Base-by-base conservation (phyloP, 208 protist species). In the Leptomonas pyrrhocoris region DNA sequence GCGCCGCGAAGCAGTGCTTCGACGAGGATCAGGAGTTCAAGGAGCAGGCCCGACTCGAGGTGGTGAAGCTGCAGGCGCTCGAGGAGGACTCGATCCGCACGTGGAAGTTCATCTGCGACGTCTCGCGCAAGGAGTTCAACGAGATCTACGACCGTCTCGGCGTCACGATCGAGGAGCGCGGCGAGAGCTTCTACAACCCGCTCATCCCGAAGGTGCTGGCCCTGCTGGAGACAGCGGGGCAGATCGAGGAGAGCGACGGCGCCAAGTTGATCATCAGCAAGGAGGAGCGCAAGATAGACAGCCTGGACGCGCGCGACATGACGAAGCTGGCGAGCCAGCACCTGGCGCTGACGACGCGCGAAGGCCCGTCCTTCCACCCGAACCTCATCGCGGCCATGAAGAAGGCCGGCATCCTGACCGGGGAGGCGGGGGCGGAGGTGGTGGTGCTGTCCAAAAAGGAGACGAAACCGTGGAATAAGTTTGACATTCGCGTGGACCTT, bases 111-210 rank as follows among this genome's bases (percentile, higher is more conserved):
- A 95, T 98, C 67, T 97, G 93, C 84, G 94, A 97, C 66, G 84
- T 97, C 11, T 98, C 95, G 34, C 89, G 96, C 16, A 84, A 73
- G 15, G 96, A 98, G 80, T 99, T 98, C 81, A 81, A 95, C 62
- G 46, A 77, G 49, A 96, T 98, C 71, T 99, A 99, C 86, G 54
- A 88, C 16, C 87, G 86, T 70, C 94, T 99, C 60, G 76, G 89
- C 61, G 76, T 85, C 56, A 69, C 34, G 40, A 84, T 98, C 50
- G 82, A 94, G 64, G 96, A 98, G 77, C 82, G 88, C 36, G 98
- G 98, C 25, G 98, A 99, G 86, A 98, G 96, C 73, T 99, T 98
- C 76, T 99, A 99, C 93, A 98, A 98, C 73, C 78, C 86, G 13
- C 77, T 97, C 58, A 96, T 99, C 76, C 88, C 87, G 4, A 74